These are phyloP conservation scores for Zoysia pacifica DNA, from an alignment of 176 grass and related monocot genomes.

Conservation along the genomic window DNA sequence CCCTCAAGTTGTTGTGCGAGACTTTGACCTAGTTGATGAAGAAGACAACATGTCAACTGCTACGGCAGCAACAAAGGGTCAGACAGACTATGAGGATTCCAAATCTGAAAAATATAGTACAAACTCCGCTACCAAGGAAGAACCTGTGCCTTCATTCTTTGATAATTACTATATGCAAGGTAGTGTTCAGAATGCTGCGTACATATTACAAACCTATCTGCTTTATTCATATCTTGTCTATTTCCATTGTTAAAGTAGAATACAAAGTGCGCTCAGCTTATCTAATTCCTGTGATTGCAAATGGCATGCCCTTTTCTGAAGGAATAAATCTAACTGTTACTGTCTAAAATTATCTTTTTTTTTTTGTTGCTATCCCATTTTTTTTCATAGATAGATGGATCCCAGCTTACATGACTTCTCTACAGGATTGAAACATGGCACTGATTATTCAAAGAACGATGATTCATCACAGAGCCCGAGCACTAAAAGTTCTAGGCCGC, in stretches of 20 bases:
- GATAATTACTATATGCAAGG: slow-evolving; percentile 47
- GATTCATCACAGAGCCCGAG: slow-evolving; percentile 37
- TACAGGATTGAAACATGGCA: slow-evolving; percentile 41
- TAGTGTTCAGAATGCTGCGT: slow-evolving; percentile 18
- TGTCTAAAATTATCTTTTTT: background rate
- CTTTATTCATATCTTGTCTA: background rate
- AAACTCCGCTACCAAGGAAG: slow-evolving; percentile 45
- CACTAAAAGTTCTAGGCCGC: slow-evolving; percentile 33
- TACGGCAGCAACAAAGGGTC: slow-evolving; percentile 54
- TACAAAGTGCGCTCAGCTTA: background rate
- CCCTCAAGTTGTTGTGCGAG: slow-evolving; percentile 82
- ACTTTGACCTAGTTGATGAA: slow-evolving; percentile 61
- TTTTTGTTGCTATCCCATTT: slow-evolving; percentile 8
- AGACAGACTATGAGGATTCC: slow-evolving; percentile 45
- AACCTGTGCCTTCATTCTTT: slow-evolving; percentile 29
- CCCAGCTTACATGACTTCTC: slow-evolving; percentile 37
- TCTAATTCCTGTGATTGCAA: slow-evolving; percentile 17
- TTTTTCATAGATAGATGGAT: slow-evolving; percentile 40
- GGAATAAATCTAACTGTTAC: background rate
- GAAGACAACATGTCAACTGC: slow-evolving; percentile 65
- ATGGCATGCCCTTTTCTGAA: background rate
- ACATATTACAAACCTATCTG: slow-evolving; percentile 11
- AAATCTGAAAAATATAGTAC: slow-evolving; percentile 46
- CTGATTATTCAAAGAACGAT: slow-evolving; percentile 32
- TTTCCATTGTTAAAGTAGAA: slow-evolving; percentile 7